A percentile compares a stretch with the other conserved stretches of the same genome.
phyloP scores from a whole-genome alignment of 805 yeast species.

The Blastobotrys attinorum region DNA sequence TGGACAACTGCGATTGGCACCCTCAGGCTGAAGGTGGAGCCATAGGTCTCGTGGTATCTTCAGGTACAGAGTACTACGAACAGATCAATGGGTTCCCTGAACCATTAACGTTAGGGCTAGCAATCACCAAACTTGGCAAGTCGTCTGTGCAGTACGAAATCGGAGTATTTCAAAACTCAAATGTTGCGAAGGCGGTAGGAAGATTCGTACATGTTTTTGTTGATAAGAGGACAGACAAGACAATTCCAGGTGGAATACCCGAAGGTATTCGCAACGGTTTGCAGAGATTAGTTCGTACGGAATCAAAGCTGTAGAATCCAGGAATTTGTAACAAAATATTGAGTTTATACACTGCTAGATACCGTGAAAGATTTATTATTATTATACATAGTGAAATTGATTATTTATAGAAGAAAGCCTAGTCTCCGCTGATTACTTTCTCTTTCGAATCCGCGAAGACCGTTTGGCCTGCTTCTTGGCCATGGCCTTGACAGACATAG shows the following conservation, averaged over 20 bases:
- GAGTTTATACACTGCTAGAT: no score
- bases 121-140: constrained; percentile 20
- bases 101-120: constrained; percentile 22
- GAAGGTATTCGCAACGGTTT: constrained; percentile 11
- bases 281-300: background rate
- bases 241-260: constrained; percentile 16
- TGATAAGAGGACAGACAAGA: constrained; percentile 19
- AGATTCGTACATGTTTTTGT: constrained; percentile 24
- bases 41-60: constrained; percentile 23
- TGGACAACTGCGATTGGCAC: constrained; percentile 15
- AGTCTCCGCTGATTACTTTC: no score
- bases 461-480: background rate
- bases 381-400: no score
- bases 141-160: constrained; percentile 24
- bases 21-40: constrained; percentile 5
- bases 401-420: no score
- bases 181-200: constrained; percentile 23
- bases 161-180: constrained; percentile 22
- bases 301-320: background rate
- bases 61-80: constrained; percentile 21
- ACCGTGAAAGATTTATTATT: no score
- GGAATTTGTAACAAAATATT: no score
- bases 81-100: constrained; percentile 24
- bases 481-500: constrained; percentile 8
- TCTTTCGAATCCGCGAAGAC: no score